These are phyloP conservation scores for Solanum acaule DNA, from an alignment of 257 asterid species.

Conservation along the genomic window DNA sequence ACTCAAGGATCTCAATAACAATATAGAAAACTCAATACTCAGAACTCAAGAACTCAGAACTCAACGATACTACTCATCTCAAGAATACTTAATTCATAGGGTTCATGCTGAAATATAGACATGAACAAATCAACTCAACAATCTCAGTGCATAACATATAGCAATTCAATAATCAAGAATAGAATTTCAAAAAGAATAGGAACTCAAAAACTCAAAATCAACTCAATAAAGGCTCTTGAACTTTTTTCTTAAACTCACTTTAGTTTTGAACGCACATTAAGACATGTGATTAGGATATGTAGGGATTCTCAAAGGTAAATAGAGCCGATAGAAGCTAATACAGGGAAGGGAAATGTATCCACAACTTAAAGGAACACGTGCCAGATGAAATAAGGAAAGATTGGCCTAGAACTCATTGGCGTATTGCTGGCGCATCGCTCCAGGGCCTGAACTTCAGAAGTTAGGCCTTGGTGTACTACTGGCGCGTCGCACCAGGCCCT, in stretches of 20 bases:
- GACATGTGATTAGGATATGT: not conserved
- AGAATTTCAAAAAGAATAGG: not conserved
- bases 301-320: not conserved
- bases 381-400: not conserved
- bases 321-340: not conserved
- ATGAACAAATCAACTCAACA: too few species aligned
- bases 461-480: too few species aligned
- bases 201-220: not conserved
- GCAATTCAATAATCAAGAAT: too few species aligned
- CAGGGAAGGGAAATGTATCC: not conserved
- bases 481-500: too few species aligned
- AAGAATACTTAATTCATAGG: too few species aligned
- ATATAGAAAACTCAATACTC: not conserved
- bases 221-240: not conserved
- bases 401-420: not conserved
- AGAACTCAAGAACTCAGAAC: too few species aligned
- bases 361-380: not conserved
- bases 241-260: not conserved
- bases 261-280: too few species aligned
- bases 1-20: not conserved
- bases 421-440: not conserved
- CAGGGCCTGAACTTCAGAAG: not conserved
- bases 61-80: too few species aligned
- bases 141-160: too few species aligned
- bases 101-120: too few species aligned